Evolutionary conservation across 176 grass and related monocot genomes (phyloP).

Genomic region (Puccinellia tenuiflora): DNA sequence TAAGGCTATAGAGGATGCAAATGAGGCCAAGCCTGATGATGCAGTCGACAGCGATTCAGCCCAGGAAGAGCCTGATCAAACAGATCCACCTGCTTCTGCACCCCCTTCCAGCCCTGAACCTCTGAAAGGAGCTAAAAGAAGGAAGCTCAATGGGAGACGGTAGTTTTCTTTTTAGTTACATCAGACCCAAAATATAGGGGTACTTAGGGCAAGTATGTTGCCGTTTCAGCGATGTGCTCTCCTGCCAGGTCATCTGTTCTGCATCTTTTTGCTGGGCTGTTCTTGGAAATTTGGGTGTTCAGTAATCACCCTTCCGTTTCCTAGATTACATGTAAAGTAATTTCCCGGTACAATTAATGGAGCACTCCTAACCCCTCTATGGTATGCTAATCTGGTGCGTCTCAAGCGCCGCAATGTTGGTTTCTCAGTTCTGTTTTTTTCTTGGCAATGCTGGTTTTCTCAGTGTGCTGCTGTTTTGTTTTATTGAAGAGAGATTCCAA

Average conservation of each 20-base stretch:
- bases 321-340: constrained; percentile 31
- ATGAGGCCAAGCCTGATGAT: constrained; percentile 24
- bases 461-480: not conserved
- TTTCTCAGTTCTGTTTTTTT: not conserved
- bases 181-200: not conserved
- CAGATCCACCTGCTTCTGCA: constrained; percentile 32
- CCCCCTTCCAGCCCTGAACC: constrained; percentile 7
- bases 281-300: constrained; percentile 7
- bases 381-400: not conserved
- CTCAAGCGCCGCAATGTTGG: not conserved
- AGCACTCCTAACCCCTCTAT: not conserved
- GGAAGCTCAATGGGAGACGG: constrained; percentile 30
- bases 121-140: constrained; percentile 37
- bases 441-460: not conserved
- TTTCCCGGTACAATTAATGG: not conserved
- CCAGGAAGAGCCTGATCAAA: constrained; percentile 30
- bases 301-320: not conserved
- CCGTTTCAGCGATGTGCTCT: not conserved
- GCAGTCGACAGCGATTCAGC: constrained; percentile 1
- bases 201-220: not conserved
- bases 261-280: constrained; percentile 34
- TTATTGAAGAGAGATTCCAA: not conserved
- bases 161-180: constrained; percentile 5
- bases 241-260: constrained; percentile 36
- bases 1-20: constrained; percentile 50